These are phyloP conservation scores for Hyaloperonospora arabidopsidis DNA, from an alignment of 352 stramenopile species.

Conservation along the genomic window DNA sequence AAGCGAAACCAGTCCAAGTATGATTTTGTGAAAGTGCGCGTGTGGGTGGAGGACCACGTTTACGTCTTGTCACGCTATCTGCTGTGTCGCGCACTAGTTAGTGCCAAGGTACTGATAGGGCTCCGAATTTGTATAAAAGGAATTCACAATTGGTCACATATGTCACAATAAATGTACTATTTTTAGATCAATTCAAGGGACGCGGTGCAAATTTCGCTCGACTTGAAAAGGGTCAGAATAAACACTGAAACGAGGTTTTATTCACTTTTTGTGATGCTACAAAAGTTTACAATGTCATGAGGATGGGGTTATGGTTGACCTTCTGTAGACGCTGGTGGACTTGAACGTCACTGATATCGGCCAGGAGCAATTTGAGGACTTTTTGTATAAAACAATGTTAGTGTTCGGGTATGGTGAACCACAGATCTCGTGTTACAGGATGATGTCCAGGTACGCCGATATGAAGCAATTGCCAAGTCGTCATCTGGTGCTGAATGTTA, in stretches of 20 bases:
- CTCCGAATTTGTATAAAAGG: background rate
- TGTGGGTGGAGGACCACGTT: conserved; percentile 85
- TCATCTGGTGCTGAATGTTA: background rate
- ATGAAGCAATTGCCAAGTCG: background rate
- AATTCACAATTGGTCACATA: background rate
- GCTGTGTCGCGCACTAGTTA: conserved; percentile 75
- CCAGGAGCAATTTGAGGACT: conserved; percentile 87
- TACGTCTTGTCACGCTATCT: conserved; percentile 85
- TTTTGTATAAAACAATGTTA: conserved; percentile 87
- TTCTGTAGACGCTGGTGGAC: conserved; percentile 69
- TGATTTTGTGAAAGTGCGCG: conserved; percentile 86
- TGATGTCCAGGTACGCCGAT: conserved; percentile 63
- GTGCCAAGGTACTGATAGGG: conserved; percentile 53
- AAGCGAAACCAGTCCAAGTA: conserved; percentile 87
- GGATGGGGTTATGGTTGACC: conserved; percentile 3
- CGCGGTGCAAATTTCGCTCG: conserved; percentile 81
- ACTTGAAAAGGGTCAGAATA: conserved; percentile 68
- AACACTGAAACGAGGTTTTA: background rate
- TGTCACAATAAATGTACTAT: background rate
- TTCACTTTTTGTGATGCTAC: background rate
- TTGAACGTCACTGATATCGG: conserved; percentile 79
- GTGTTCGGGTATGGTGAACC: conserved; percentile 82
- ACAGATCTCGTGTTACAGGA: conserved; percentile 79
- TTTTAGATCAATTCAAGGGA: conserved; percentile 74
- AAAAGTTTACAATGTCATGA: no score